Conservation (phyloP, 179 eudicot genomes). For the Monotropa hypopitys region DNA sequence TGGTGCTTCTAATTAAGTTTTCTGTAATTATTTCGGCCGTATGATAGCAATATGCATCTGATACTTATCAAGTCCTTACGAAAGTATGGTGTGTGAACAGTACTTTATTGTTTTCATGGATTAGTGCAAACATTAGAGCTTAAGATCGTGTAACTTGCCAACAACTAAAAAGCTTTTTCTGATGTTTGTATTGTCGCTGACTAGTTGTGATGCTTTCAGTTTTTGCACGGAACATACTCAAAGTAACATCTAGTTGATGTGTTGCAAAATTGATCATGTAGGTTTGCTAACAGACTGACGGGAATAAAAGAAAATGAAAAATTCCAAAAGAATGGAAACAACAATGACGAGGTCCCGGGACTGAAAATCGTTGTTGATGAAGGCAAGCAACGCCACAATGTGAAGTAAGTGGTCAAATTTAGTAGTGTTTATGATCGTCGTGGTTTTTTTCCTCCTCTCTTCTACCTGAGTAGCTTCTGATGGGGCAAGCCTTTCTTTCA, state of each 20-base stretch:
- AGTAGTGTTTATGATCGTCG: background rate
- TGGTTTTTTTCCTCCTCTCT: background rate
- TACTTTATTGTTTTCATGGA: background rate
- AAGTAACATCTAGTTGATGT: background rate
- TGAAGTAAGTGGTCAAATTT: constrained; percentile 44
- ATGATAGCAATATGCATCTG: background rate
- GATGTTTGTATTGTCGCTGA: no score
- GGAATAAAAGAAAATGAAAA: constrained; percentile 81
- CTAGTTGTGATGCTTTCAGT: background rate
- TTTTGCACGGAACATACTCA: background rate
- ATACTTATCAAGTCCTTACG: background rate
- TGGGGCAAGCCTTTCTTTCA: background rate
- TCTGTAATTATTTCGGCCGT: background rate
- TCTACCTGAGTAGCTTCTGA: background rate
- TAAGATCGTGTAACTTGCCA: background rate
- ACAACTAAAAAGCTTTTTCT: background rate
- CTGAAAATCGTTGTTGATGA: constrained; percentile 61
- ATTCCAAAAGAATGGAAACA: constrained; percentile 52
- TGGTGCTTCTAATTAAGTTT: background rate
- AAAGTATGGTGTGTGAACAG: background rate
- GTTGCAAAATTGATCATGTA: constrained; percentile 17
- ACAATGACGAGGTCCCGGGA: constrained; percentile 44
- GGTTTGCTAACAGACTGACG: constrained; percentile 81
- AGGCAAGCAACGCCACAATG: constrained; percentile 57
- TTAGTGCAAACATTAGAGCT: background rate